Percentiles rank a stretch among this genome's conserved stretches.
These are phyloP conservation scores for Cyclanthera cordifolia DNA, from an alignment of 306 rosid genomes.

Conservation along the genomic window DNA sequence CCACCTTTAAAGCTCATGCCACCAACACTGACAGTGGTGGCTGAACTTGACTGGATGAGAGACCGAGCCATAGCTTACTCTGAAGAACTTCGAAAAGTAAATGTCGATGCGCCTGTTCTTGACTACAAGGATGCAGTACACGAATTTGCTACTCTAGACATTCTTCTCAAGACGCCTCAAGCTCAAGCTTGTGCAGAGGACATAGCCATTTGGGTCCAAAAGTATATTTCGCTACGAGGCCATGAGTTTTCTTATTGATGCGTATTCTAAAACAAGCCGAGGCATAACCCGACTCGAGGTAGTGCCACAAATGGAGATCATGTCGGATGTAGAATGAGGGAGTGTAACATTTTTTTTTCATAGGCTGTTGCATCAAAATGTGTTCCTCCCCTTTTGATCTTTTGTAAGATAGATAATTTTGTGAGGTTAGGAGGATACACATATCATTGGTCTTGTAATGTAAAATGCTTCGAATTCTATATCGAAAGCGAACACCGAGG, in stretches of 20 bases:
- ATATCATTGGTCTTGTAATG: slow-evolving; percentile 13
- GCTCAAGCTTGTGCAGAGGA: slow-evolving; percentile 92
- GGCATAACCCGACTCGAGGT: slow-evolving; percentile 17
- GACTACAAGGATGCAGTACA: slow-evolving; percentile 92
- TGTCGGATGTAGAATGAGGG: slow-evolving; percentile 7
- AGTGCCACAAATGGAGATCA: slow-evolving; percentile 2
- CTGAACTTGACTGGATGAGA: slow-evolving; percentile 96
- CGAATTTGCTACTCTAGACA: slow-evolving; percentile 83
- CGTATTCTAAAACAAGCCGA: slow-evolving; percentile 15
- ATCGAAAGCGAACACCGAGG: background rate
- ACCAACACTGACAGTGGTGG: slow-evolving; percentile 83
- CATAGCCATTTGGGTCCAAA: slow-evolving; percentile 91
- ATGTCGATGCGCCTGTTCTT: slow-evolving; percentile 77
- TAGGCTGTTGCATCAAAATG: background rate
- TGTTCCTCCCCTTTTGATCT: slow-evolving; percentile 18
- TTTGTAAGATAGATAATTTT: slow-evolving; percentile 45
- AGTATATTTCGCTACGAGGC: slow-evolving; percentile 81
- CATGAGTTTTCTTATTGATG: slow-evolving; percentile 83
- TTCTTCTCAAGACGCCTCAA: slow-evolving; percentile 84
- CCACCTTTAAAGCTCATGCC: slow-evolving; percentile 87
- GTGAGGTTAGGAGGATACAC: slow-evolving; percentile 26
- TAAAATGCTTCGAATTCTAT: slow-evolving; percentile 9
- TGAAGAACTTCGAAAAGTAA: slow-evolving; percentile 85
- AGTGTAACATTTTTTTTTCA: slow-evolving; percentile 12
- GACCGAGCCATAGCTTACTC: slow-evolving; percentile 96